Conservation (phyloP, 1,139 yeast species). For the Lodderomyces orthopsilosis region DNA sequence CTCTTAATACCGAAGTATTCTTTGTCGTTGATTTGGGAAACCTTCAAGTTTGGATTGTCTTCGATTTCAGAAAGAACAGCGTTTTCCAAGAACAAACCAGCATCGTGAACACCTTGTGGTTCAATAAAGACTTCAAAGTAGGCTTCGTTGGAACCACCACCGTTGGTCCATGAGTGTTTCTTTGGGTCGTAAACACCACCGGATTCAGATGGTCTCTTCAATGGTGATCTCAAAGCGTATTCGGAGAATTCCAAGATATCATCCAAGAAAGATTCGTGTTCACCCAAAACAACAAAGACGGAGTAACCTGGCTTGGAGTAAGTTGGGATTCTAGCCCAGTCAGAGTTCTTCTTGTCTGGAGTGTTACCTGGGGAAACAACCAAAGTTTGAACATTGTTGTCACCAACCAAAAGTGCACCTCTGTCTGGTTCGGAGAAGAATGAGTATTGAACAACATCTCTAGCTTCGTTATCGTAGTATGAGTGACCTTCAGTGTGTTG, state of each 20-base stretch:
- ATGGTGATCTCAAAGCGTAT: conserved; percentile 30
- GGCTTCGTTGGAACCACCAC: conserved; percentile 15
- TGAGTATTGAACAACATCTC: conserved; percentile 29
- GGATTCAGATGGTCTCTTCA: conserved; percentile 21
- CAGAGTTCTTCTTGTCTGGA: conserved; percentile 17
- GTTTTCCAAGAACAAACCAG: conserved; percentile 33
- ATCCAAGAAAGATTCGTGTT: conserved; percentile 44
- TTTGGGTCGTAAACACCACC: conserved; percentile 19
- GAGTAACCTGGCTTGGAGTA: conserved; percentile 25
- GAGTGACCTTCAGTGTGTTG: conserved; percentile 28
- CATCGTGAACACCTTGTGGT: conserved; percentile 46
- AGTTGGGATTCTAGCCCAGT: conserved; percentile 36
- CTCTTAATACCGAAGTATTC: conserved; percentile 29
- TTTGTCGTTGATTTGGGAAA: conserved; percentile 17
- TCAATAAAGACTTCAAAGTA: conserved; percentile 27
- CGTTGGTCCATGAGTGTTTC: conserved; percentile 17
- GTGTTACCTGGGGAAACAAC: conserved; percentile 17
- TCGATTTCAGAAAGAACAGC: conserved; percentile 14
- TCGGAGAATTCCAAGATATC: conserved; percentile 37
- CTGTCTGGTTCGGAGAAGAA: conserved; percentile 7
- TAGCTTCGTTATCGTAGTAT: conserved; percentile 28
- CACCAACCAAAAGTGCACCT: conserved; percentile 13
- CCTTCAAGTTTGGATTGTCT: conserved; percentile 8
- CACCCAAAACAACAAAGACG: conserved; percentile 36
- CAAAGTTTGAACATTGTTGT: conserved; percentile 11